Evolutionary conservation across 768 basidiomycete species (phyloP).

Genomic region (Auricularia sp.): DNA sequence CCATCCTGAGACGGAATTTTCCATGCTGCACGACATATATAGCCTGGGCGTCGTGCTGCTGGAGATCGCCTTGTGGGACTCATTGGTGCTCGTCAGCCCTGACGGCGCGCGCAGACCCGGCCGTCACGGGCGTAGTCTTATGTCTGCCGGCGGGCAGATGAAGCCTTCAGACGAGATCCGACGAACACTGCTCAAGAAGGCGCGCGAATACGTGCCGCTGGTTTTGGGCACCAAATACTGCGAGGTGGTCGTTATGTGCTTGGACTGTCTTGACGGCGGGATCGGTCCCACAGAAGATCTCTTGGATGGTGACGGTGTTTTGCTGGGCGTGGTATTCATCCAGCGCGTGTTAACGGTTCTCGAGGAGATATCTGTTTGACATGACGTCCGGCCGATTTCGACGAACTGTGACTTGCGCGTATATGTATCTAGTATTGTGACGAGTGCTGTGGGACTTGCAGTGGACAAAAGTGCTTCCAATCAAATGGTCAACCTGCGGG

Average conservation of each 20-base stretch:
- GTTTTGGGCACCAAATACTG: not conserved
- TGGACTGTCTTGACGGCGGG: not conserved
- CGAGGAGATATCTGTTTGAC: no score
- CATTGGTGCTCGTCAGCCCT: not conserved
- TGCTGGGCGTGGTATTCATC: no score
- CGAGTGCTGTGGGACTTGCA: no score
- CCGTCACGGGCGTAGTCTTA: no score
- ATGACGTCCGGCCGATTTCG: no score
- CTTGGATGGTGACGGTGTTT: not conserved
- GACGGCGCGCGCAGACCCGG: no score
- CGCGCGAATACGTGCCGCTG: not conserved
- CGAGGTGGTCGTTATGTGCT: not conserved
- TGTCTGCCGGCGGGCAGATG: no score
- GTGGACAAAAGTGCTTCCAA: no score
- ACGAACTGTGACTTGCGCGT: no score
- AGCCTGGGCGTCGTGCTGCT: conserved; percentile 1
- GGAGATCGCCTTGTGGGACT: not conserved
- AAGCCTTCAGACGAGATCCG: not conserved
- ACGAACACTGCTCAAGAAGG: not conserved
- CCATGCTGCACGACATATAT: conserved; percentile 3
- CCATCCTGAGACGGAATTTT: not conserved
- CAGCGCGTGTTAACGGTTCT: no score
- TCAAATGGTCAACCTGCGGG: no score
- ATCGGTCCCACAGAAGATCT: not conserved
- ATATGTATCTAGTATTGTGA: no score